Base-by-base conservation (phyloP, 352 stramenopile genomes). In the Phytophthora tentaculata region DNA sequence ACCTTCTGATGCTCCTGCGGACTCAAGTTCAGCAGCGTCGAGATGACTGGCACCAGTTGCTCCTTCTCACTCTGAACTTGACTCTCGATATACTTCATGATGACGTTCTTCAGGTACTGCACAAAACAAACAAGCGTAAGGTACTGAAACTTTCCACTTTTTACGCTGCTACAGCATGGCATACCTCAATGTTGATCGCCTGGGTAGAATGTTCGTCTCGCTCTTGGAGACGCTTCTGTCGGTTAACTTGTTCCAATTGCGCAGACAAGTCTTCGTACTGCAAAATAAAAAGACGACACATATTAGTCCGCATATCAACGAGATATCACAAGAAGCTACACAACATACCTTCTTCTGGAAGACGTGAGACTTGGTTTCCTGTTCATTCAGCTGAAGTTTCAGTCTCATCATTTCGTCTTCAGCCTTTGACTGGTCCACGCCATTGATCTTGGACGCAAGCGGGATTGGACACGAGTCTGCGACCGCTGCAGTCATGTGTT, bases 61-160 rank as follows among this genome's bases (percentile, higher is more conserved):
- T 91, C 81, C 62, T 90, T 91, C 48, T 95, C 85, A 32, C 71
- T 86, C 19, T 80, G 64, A 20, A 91, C 89, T 73, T 88, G 80
- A 52, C 81, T 92, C 54, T 81, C 74, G 23, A 95, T 88, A 77
- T 91, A 95, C 76, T 95, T 95, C 62, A 95, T 84, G 41, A 95
- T 73, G 9, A 95, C 80, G 29, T 95, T 95, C 62, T 92, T 94
- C 37, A 95, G 53, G 58, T 95, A 95, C 87, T 94, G 54, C 32
- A n/a, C 16, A 70, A 4, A 22, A 12, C 13, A 55, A 44, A 48
- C 20, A 47, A 2, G 47, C 8, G 13, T 74, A 9, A 74, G 61
- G 47, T 17, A 48, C 5, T 48, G 13, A 19, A n/a, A 41, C 22
- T 10, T 56, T 22, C 10, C 17, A 41, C 22, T 10, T 56, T 22